Evolutionary conservation across 768 basidiomycete genomes (phyloP).

Genomic region (Trametes elegans): DNA sequence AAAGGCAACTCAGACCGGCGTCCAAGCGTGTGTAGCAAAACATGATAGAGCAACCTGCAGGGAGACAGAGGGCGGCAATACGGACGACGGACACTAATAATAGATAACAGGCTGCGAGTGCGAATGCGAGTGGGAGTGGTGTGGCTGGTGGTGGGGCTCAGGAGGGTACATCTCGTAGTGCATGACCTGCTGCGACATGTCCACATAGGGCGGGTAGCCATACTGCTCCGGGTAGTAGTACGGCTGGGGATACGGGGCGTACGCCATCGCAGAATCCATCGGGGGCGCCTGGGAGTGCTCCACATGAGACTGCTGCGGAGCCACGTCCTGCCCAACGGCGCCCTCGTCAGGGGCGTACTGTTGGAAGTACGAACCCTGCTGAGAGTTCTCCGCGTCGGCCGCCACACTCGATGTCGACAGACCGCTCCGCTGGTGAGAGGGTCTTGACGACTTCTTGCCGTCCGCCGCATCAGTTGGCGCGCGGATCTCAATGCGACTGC

Average conservation of each 20-base stretch:
- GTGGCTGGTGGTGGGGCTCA: conserved; percentile 41
- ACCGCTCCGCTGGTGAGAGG: conserved; percentile 46
- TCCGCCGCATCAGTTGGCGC: conserved; percentile 44
- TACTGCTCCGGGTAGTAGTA: conserved; percentile 77
- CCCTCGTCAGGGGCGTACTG: not conserved
- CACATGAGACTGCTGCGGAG: conserved; percentile 10
- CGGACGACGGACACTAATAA: conserved; percentile 49
- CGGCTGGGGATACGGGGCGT: conserved; percentile 56
- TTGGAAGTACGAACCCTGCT: conserved; percentile 8
- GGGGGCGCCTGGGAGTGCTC: conserved; percentile 27
- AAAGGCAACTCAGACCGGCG: not conserved
- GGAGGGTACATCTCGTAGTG: conserved; percentile 65
- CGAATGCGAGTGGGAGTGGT: conserved; percentile 34
- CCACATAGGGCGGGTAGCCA: conserved; percentile 64
- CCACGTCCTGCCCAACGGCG: conserved; percentile 29
- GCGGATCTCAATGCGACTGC: conserved; percentile 72
- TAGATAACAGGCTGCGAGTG: conserved; percentile 42
- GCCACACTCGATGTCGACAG: conserved; percentile 18
- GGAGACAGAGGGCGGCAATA: conserved; percentile 11
- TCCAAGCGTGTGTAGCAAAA: conserved; percentile 21
- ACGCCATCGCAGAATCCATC: conserved; percentile 47
- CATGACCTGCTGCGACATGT: conserved; percentile 61
- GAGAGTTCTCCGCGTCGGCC: not conserved
- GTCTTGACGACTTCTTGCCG: conserved; percentile 31
- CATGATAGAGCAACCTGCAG: conserved; percentile 27